Percentiles rank a stretch among this genome's conserved stretches.
phyloP scores from a whole-genome alignment of 345 rosid genomes.

The Orychophragmus violaceus region DNA sequence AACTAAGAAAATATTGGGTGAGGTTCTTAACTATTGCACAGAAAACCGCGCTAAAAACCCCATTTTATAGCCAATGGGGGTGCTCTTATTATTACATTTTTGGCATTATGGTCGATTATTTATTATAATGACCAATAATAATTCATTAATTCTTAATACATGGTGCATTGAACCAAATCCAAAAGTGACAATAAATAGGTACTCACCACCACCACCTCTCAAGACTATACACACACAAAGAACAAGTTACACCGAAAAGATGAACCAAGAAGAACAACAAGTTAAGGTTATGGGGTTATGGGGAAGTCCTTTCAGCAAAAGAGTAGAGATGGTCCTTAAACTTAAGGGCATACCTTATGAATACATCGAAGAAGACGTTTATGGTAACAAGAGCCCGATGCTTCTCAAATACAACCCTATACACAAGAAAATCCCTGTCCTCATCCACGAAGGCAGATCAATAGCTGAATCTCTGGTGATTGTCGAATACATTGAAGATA shows the following conservation, averaged over 20 bases:
- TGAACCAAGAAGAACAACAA: conserved; percentile 32
- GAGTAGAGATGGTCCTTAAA: conserved; percentile 40
- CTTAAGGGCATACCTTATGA: conserved; percentile 48
- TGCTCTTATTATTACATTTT: no score
- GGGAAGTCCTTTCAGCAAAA: conserved; percentile 41
- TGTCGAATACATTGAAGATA: conserved; percentile 49
- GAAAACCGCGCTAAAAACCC: no score
- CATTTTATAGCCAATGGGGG: no score
- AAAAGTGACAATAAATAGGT: conserved; percentile 6
- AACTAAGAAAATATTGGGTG: no score
- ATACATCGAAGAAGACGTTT: conserved; percentile 40
- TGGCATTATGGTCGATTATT: background rate
- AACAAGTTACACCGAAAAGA: background rate
- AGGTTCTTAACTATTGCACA: no score
- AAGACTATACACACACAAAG: background rate
- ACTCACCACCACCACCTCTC: background rate
- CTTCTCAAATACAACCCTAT: conserved; percentile 42
- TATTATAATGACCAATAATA: background rate
- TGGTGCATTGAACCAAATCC: background rate
- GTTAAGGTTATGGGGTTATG: conserved; percentile 36
- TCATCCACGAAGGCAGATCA: conserved; percentile 38
- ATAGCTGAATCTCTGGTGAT: conserved; percentile 40
- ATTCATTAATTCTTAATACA: no score
- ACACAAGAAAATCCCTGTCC: conserved; percentile 49
- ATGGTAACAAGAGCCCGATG: conserved; percentile 35